These are phyloP conservation scores for Melastoma candidum DNA, from an alignment of 441 rosid genomes.

Conservation along the genomic window DNA sequence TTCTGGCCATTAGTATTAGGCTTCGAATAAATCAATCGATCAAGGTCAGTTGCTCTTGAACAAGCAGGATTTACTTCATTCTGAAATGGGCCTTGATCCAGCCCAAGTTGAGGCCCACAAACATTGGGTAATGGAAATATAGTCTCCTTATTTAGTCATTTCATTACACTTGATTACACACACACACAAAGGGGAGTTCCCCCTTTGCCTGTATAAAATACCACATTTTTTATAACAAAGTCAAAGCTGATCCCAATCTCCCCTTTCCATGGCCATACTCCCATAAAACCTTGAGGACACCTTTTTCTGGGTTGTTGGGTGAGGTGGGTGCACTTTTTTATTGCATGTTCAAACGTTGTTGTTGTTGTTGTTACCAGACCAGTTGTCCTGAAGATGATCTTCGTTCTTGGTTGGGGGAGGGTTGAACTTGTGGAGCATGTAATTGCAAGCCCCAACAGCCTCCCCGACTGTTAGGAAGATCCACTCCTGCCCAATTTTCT, in stretches of 20 bases:
- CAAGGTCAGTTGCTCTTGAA: no score
- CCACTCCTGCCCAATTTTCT: slow-evolving; percentile 69
- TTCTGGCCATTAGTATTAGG: no score
- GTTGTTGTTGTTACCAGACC: slow-evolving; percentile 7
- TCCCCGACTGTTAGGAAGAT: slow-evolving; percentile 74
- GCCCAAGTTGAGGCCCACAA: no score
- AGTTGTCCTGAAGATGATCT: slow-evolving; percentile 24
- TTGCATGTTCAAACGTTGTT: slow-evolving; percentile 30
- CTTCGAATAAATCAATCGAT: no score
- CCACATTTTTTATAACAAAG: background rate
- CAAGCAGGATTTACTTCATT: no score
- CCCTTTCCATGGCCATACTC: background rate
- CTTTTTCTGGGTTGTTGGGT: background rate
- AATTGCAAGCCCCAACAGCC: slow-evolving; percentile 80
- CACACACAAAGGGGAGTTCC: no score
- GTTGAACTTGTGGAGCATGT: slow-evolving; percentile 58
- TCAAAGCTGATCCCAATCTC: no score
- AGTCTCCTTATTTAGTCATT: no score
- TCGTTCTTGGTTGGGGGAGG: slow-evolving; percentile 12
- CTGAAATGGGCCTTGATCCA: no score
- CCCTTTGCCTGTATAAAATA: background rate
- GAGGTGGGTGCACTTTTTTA: background rate
- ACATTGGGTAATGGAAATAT: no score
- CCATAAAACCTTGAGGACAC: background rate
- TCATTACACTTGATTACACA: no score